A percentile compares a stretch with the other conserved stretches of the same genome.
phyloP scores from a whole-genome alignment of 2,329 filamentous ascomycete species.

The Meredithiella fracta region DNA sequence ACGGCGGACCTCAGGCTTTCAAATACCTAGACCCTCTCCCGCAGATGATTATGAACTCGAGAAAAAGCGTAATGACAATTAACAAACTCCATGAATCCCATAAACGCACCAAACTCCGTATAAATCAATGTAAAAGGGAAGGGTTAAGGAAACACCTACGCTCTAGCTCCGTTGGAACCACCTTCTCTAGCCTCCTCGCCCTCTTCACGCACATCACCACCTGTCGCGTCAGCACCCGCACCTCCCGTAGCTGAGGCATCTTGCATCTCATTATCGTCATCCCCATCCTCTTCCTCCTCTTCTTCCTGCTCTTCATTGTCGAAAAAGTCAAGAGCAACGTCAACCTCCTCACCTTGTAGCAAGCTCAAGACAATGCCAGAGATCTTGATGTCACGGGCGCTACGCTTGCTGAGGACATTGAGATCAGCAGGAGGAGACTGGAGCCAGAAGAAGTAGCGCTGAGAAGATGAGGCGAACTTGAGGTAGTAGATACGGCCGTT shows the following conservation, averaged over 20 bases:
- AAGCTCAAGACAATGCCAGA: conserved; percentile 73
- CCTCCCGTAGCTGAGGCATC: conserved; percentile 47
- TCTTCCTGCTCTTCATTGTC: conserved; percentile 32
- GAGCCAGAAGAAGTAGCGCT: conserved; percentile 89
- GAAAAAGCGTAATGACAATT: neutral
- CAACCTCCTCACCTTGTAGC: conserved; percentile 75
- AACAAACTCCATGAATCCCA: neutral
- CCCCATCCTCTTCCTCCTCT: conserved; percentile 53
- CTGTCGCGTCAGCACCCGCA: conserved; percentile 72
- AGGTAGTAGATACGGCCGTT: conserved; percentile 86
- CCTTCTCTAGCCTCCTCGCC: conserved; percentile 78
- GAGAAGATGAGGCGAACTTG: conserved; percentile 83
- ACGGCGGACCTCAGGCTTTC: neutral
- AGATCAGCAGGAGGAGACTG: conserved; percentile 64
- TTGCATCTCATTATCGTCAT: conserved; percentile 28
- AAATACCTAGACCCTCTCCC: neutral
- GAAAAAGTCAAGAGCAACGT: conserved; percentile 58
- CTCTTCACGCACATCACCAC: conserved; percentile 81
- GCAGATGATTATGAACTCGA: neutral
- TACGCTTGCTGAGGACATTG: conserved; percentile 62
- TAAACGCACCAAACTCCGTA: neutral
- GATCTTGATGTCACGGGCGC: conserved; percentile 69
- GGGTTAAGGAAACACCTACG: conserved; percentile 55
- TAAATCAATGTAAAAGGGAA: neutral
- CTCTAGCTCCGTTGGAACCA: conserved; percentile 92